Base-by-base conservation (phyloP, 306 rosid species). In the Dryas octopetala region DNA sequence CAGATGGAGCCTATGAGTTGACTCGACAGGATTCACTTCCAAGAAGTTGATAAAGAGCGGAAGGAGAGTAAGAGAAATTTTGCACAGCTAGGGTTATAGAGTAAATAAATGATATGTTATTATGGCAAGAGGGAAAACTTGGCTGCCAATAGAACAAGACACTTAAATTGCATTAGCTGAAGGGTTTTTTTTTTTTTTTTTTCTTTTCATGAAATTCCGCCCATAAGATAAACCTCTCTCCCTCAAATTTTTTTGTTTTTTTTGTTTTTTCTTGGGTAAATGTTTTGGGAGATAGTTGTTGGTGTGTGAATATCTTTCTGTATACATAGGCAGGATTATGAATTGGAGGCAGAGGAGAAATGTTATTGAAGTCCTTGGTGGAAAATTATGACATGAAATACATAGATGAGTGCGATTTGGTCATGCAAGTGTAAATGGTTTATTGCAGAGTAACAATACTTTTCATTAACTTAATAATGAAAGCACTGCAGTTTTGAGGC, bases 21-120 rank as follows among this genome's bases (percentile, higher is more conserved):
- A 75, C 89, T 40, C 80, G 86, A 80, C 87, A 85, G 76, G 74
- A 87, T 81, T 87, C 87, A 2, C 45, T 75, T 26, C 71, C 85
- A 50, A 77, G 83, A 75, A 70, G 58, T 62, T 44, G 53, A 48
- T 59, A 48, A 64, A n/a, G 46, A 26, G 54, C 9, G 7, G 17
- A 38, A 40, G 68, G 9, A 57, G 50, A 23, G 28, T 0, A 6
- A 46, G 68, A 68, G 61, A 47, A 38, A 45, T 70, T 52, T 70
- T 71, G 62, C 48, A 10, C 67, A 19, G 58, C n/a, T 38, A 49
- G 70, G 51, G 63, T 52, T 6, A 28, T 62, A 10, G 51, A n/a
- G 12, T 13, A 40, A 17, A 19, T 6, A 63, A 11, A 79, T 23
- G 1, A 40, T 10, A 45, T 59, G 58, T 52, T 66, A 46, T 32